Conservation (phyloP, 306 rosid species). For the Begonia fuchsioides region DNA sequence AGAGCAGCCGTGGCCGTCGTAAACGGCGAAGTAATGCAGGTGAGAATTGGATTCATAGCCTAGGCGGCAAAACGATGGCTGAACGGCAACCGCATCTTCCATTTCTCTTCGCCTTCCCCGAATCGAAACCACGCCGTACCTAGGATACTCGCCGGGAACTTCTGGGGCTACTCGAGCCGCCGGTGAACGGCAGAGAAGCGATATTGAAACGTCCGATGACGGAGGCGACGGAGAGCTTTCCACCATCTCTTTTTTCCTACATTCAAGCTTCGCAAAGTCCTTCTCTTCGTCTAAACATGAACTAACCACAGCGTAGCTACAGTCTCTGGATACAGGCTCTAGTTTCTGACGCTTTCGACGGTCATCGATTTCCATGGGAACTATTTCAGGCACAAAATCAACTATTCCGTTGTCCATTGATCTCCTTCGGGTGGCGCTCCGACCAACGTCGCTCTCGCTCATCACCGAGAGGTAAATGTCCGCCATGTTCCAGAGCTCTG, state of each 20-base stretch:
- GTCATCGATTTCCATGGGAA: background rate
- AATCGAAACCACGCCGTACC: conserved; percentile 30
- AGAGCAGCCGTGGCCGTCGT: conserved; percentile 59
- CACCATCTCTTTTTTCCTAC: background rate
- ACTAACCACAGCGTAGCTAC: conserved; percentile 10
- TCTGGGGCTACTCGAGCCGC: no score
- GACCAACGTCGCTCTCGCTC: background rate
- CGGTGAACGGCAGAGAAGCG: background rate
- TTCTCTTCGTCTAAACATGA: conserved; percentile 10
- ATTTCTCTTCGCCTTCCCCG: conserved; percentile 41
- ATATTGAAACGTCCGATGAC: background rate
- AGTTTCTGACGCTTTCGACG: conserved; percentile 17
- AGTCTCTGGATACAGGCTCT: conserved; percentile 3
- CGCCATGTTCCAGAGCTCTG: conserved; percentile 18
- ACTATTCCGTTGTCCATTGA: conserved; percentile 28
- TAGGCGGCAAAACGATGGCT: conserved; percentile 12
- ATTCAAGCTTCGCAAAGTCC: background rate
- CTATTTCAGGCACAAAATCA: conserved; percentile 7
- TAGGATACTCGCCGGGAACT: conserved; percentile 4
- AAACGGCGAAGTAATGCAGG: conserved; percentile 35
- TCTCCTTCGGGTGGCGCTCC: conserved; percentile 11
- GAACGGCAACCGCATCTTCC: conserved; percentile 37
- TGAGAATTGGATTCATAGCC: background rate
- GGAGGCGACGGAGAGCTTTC: background rate
- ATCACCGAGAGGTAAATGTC: conserved; percentile 9